A percentile compares a stretch with the other conserved stretches of the same genome.
phyloP scores from a whole-genome alignment of 208 protist genomes.

The Phytomonas francai region DNA sequence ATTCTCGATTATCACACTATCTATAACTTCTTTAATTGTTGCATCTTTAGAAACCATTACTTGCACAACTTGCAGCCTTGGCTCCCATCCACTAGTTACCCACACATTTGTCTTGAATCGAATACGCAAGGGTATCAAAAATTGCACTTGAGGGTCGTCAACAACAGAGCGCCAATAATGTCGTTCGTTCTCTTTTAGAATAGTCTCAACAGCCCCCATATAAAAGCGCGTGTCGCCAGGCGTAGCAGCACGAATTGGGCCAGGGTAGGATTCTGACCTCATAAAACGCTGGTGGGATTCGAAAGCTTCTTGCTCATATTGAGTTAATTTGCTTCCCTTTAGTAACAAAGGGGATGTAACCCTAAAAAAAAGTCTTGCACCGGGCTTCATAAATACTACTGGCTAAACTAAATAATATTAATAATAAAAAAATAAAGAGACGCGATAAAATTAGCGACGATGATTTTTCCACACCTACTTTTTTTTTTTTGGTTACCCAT shows the following conservation, averaged over 20 bases:
- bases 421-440: background rate
- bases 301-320: constrained; percentile 80
- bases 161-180: constrained; percentile 84
- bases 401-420: background rate
- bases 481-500: background rate
- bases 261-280: constrained; percentile 66
- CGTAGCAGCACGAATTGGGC: constrained; percentile 63
- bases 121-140: constrained; percentile 62
- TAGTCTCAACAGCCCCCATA: constrained; percentile 54
- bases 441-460: background rate
- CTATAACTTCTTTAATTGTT: constrained; percentile 58
- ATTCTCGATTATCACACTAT: constrained; percentile 71
- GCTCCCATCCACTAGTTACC: constrained; percentile 78
- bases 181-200: constrained; percentile 69
- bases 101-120: constrained; percentile 74
- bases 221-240: constrained; percentile 86
- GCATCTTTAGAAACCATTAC: constrained; percentile 57
- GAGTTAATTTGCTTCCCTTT: constrained; percentile 23
- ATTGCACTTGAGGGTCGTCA: constrained; percentile 73
- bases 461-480: background rate
- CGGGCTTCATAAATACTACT: constrained; percentile 12
- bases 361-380: constrained; percentile 2
- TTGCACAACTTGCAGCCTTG: constrained; percentile 67
- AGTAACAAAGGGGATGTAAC: constrained; percentile 16
- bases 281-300: constrained; percentile 46